Base-by-base conservation (phyloP, 2,329 filamentous ascomycete species). In the Fusarium sp. region DNA sequence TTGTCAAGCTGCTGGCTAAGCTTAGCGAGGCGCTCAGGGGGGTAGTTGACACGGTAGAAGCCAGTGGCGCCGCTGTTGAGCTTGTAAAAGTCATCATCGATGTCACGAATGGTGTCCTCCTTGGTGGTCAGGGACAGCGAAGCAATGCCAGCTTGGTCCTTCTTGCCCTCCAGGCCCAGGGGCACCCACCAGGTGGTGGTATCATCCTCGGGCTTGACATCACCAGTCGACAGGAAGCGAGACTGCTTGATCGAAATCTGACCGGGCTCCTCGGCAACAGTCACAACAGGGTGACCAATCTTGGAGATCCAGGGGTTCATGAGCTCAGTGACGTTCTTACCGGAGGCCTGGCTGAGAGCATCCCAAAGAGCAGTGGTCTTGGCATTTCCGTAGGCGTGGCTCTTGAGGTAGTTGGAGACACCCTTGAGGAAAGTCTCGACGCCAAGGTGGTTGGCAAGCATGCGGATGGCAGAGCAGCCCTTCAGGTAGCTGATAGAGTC, bases 271-370 rank as follows among this genome's bases (percentile, higher is more conserved):
- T 98, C 96, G 20, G 90, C 86, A 14, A 98, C 87, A 2, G 92
- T 96, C 18, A 99, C 82, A 13, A 98, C 90, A 0, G 96, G 96
- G 80, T 97, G 97, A 2, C 96, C 96, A 71, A 98, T 96, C 82
- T 95, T 96, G 74, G 91, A 89, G 76, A 98, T 97, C 96, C 96
- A 99, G 16, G 91, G 90, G 71, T 93, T 86, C 94, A 99, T 99
- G 76, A 98, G 91, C 53, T 85, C 84, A 70, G 90, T 90, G 34
- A 99, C 91, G 76, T 98, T 92, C 78, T 93, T 89, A 33, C 93
- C 93, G 8, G 95, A 97, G 4, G 92, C 93, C 74, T 96, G 89
- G 77, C 91, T 92, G 51, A 99, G 84, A 8, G 95, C 93, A 64
- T 89, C 86, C 96, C 96, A 99, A 3, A 99, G 86, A 73, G 96